Base-by-base conservation (phyloP, 495 filamentous ascomycete species). In the Terfezia claveryi region DNA sequence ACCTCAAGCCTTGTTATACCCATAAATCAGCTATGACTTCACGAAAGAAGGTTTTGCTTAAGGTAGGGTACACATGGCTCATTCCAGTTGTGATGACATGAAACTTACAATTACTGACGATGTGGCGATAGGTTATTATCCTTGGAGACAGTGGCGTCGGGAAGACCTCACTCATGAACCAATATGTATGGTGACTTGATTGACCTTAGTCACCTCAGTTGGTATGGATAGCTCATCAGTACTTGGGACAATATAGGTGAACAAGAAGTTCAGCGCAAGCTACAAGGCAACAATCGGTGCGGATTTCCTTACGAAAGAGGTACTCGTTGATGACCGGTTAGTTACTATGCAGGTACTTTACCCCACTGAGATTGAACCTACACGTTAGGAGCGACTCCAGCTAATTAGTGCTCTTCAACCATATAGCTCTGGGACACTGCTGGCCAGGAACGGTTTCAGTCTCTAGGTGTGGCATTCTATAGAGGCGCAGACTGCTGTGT, bases 141-240 rank as follows among this genome's bases (percentile, higher is more conserved):
- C 78, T 99, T 56, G 91, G 91, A 60, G 91, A 96, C 67, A 94
- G 87, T 69, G 91, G 91, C 66, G 91, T 99, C 50, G 91, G 91
- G 59, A 99, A 99, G 75, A 99, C 92, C 53, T 94, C 86, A 70
- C 80, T 99, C 76, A 96, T 99, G 91, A 99, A 96, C 72, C 91
- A 99, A 96, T 99, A 96, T 81, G 91, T 96, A 79, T 64, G 84
- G 74, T 57, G 46, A 56, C 50, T 57, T 46, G 58, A 54, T 27
- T n/a, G 58, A 36, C 12, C 23, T 27, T 27, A 12, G 2, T n/a
- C 3, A 46, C 4, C 23, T 51, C 50, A 6, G 50, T 27, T 51
- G n/a, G n/a, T 17, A 23, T 51, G n/a, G 50, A 11, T 5, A 27
- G n/a, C 17, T 20, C 4, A 20, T 46, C 41, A 14, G 14, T 20